Evolutionary conservation across 1,139 yeast species (phyloP).

Genomic region (Saccharomycopsis hybrid): DNA sequence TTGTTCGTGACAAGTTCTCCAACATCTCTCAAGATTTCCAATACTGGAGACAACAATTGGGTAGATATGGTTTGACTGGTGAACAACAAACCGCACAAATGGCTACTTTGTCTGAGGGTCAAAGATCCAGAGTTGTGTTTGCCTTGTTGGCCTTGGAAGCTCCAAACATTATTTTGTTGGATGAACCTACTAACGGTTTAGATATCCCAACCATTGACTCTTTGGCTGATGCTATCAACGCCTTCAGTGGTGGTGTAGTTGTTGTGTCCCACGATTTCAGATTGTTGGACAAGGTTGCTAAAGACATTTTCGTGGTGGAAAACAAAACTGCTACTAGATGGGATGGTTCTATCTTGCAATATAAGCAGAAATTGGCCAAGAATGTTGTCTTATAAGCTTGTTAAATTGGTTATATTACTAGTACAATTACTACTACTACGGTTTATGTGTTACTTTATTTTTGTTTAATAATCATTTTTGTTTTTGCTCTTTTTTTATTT

Average conservation of each 20-base stretch:
- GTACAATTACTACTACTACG: background rate
- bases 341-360: slow-evolving; percentile 86
- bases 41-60: slow-evolving; percentile 98
- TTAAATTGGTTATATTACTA: background rate
- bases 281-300: slow-evolving; percentile 92
- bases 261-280: slow-evolving; percentile 99
- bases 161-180: slow-evolving; percentile 90
- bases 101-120: slow-evolving; percentile 99
- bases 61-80: slow-evolving; percentile 97
- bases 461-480: background rate
- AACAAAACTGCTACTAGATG: slow-evolving; percentile 92
- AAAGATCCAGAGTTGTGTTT: slow-evolving; percentile 97
- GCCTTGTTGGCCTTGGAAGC: slow-evolving; percentile 92
- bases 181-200: slow-evolving; percentile 99
- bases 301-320: slow-evolving; percentile 94
- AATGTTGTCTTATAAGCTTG: slow-evolving; percentile 60
- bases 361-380: slow-evolving; percentile 89
- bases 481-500: background rate
- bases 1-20: slow-evolving; percentile 90
- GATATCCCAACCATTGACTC: slow-evolving; percentile 98
- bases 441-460: background rate
- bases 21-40: slow-evolving; percentile 93
- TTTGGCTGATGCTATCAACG: slow-evolving; percentile 90
- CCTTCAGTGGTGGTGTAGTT: slow-evolving; percentile 95
- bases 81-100: slow-evolving; percentile 97